Evolutionary conservation across 2,329 filamentous ascomycete species (phyloP), one percentile per base, ranked within the genome.

Genomic region (Aspergillus novoparasiticus): DNA sequence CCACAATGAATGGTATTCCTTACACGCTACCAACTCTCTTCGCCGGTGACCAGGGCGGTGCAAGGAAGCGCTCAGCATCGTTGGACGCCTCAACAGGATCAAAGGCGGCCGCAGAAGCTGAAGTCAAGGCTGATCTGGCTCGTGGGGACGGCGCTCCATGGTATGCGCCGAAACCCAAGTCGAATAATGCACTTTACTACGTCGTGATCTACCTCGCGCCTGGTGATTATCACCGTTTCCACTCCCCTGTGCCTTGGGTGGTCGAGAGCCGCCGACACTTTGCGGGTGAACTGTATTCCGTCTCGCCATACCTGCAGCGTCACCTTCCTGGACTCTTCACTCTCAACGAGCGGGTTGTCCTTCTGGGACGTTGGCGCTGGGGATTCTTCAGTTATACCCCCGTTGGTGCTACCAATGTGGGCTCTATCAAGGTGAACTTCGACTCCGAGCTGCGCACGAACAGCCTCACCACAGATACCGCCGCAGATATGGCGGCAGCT

Each of bases 181-280:
- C 87, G 59, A 86, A 86, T 76, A 84, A 81, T 77, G 87, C 90
- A 11, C 86, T 99, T 9, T 97, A 96, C 83, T 99, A 98, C 79
- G 91, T 85, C 65, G 96, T 99, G 66, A 89, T 99, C 73, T 99
- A 99, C 80, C 88, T 99, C 50, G 95, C 96, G 0, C 95, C 95
- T 0, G 95, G 95, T 57, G 96, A 99, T 81, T 99, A 99, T 81
- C 95, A 99, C 81, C 92, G 94, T 68, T 99, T 98, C 83, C 96
- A 99, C 82, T 96, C 92, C 1, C 95, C 95, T 0, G 90, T 93
- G 2, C 91, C 92, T 70, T 99, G 95, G 95, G 93, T 99, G 19
- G 95, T 95, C 39, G 92, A 97, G 79, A 89, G 89, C 68, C 89
- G 96, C 50, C 91, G 95, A n/a, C 95, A 99, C 81, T 99, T 99